phyloP scores from a whole-genome alignment of 352 stramenopile species.

The Blastocystis sp. region DNA sequence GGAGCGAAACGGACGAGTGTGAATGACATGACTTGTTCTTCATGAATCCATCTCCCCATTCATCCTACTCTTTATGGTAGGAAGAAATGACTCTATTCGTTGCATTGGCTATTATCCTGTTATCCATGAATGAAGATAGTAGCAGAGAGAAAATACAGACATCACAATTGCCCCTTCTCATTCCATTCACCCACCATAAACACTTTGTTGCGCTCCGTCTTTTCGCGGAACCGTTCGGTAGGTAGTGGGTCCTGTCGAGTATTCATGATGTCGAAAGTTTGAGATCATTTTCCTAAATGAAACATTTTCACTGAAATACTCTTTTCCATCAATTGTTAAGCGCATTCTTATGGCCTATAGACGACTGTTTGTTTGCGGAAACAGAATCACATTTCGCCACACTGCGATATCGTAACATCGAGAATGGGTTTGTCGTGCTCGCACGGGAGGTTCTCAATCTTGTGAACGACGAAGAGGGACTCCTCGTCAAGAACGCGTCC shows the following conservation, averaged over 20 bases:
- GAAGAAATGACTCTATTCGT: too few species aligned
- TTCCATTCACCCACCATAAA: too few species aligned
- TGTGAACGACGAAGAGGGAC: slow-evolving; percentile 71
- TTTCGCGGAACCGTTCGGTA: too few species aligned
- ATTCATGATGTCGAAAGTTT: slow-evolving; percentile 57
- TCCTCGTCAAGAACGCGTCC: slow-evolving; percentile 73
- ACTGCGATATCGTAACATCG: slow-evolving; percentile 86
- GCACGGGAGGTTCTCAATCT: slow-evolving; percentile 78
- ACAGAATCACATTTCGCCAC: slow-evolving; percentile 68
- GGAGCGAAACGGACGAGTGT: too few species aligned
- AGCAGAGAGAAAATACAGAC: too few species aligned
- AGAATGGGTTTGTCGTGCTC: slow-evolving; percentile 79
- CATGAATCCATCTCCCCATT: too few species aligned
- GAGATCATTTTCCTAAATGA: slow-evolving; percentile 56
- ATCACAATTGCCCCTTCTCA: too few species aligned
- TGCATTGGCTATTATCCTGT: too few species aligned
- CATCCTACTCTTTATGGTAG: too few species aligned
- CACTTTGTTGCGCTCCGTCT: too few species aligned
- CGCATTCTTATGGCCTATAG: not conserved
- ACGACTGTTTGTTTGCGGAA: slow-evolving; percentile 1
- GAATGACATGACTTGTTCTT: too few species aligned
- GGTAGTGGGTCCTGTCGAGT: slow-evolving; percentile 5
- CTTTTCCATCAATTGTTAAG: not conserved
- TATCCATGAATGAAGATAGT: too few species aligned
- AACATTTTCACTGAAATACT: slow-evolving; percentile 44